Evolutionary conservation across 1,284 basidiomycete species (phyloP), one percentile per base, ranked within the genome.

Genomic region (Polyporus tsugae): DNA sequence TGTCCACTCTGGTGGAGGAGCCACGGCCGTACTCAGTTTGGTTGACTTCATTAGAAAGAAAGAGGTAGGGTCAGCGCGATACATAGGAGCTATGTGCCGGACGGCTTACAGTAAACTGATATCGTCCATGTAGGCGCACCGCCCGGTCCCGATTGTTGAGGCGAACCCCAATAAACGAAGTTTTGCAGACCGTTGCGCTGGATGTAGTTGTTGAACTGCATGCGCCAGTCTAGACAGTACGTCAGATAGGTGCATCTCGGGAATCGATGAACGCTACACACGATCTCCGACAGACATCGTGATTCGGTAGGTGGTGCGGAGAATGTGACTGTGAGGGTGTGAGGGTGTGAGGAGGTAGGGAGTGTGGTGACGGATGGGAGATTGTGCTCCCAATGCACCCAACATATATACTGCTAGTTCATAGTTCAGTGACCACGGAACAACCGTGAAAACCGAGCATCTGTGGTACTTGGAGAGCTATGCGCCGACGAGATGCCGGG

Each of bases 151-250:
- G 63, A 58, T 4, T 46, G 60, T 25, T 33, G 11, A 13, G 22
- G 33, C 10, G 67, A 55, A 5, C 11, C 2, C 69, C 72, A 73
- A 4, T 15, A 9, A 13, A 67, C 33, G 15, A 7, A 39, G 7
- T 33, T 29, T 11, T 39, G 25, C 13, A 62, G 29, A 33, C 35
- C n/a, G 42, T 68, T 62, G 15, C 60, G 64, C 29, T 69, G 67
- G 17, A 29, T 29, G 62, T 66, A 70, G 62, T 73, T 73, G 59
- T 73, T 70, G 17, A 73, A 44, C 13, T 73, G 63, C 67, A 73
- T 70, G 25, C 67, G 59, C 69, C 69, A 73, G 33, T 73, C 72
- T 73, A 19, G 9, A 58, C 9, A 10, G 6, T 2, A 25, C 39
- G 61, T 62, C 13, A 62, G 35, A 10, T 2, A 15, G 58, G 7